A percentile compares a stretch with the other conserved stretches of the same genome.
phyloP scores from a whole-genome alignment of 306 rosid genomes.

The Crataegus laevigata region DNA sequence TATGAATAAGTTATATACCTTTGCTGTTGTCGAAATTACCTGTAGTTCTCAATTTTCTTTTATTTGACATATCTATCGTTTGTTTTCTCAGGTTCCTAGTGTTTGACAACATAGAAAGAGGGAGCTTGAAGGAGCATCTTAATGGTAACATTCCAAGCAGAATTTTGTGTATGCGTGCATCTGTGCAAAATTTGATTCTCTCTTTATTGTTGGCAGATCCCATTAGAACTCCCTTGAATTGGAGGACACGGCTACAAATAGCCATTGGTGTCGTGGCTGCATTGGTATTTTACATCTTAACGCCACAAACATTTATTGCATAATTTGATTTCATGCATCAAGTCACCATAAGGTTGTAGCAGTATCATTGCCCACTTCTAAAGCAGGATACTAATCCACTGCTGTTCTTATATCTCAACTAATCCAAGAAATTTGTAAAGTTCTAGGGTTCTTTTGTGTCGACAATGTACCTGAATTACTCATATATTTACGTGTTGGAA shows the following conservation, averaged over 20 bases:
- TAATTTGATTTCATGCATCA: neutral
- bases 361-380: neutral
- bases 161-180: conserved; percentile 5
- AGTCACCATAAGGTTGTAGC: neutral
- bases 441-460: neutral
- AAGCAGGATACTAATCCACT: neutral
- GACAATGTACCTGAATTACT: neutral
- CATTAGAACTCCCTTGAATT: conserved; percentile 73
- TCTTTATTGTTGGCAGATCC: conserved; percentile 53
- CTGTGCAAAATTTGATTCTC: conserved; percentile 4
- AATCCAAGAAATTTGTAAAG: neutral
- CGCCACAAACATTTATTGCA: neutral
- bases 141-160: conserved; percentile 44
- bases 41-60: neutral
- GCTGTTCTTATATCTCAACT: neutral
- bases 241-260: conserved; percentile 84
- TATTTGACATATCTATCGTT: neutral
- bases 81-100: conserved; percentile 57
- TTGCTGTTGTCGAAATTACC: neutral
- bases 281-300: conserved; percentile 40
- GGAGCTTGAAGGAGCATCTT: conserved; percentile 91
- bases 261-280: conserved; percentile 79
- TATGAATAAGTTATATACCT: neutral
- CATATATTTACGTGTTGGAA: neutral
- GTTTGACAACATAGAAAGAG: conserved; percentile 67